Conservation (phyloP, 805 yeast species). For the Saccharomycopsis olivae region DNA sequence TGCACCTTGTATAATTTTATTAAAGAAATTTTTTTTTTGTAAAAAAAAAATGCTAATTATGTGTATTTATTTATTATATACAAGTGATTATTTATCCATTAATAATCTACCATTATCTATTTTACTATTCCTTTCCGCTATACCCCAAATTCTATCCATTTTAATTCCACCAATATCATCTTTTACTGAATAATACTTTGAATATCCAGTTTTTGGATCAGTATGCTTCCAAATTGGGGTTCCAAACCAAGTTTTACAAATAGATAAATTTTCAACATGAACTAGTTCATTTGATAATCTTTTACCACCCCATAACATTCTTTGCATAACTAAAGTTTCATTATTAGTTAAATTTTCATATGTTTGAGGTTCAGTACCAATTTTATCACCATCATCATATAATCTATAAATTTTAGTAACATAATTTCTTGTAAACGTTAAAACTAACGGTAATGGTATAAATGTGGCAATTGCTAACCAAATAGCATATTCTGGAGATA, state of each 20-base stretch:
- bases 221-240: conserved; percentile 36
- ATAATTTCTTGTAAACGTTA: conserved; percentile 49
- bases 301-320: conserved; percentile 57
- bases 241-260: conserved; percentile 33
- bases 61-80: background rate
- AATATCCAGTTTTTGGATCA: conserved; percentile 22
- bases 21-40: background rate
- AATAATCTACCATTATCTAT: conserved; percentile 51
- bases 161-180: conserved; percentile 74
- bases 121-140: conserved; percentile 59
- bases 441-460: conserved; percentile 47
- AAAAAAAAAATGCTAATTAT: background rate
- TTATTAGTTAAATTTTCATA: conserved; percentile 47
- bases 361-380: conserved; percentile 47
- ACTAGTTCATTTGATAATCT: conserved; percentile 54
- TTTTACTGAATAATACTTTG: conserved; percentile 35
- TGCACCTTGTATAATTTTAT: background rate
- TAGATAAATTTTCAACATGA: conserved; percentile 35
- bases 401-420: conserved; percentile 64
- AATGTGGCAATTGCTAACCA: conserved; percentile 32
- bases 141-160: conserved; percentile 81
- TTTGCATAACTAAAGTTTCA: conserved; percentile 60
- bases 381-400: conserved; percentile 54
- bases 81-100: background rate
- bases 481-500: conserved; percentile 38